Conservation (phyloP, 306 rosid genomes). For the Quercus robur region DNA sequence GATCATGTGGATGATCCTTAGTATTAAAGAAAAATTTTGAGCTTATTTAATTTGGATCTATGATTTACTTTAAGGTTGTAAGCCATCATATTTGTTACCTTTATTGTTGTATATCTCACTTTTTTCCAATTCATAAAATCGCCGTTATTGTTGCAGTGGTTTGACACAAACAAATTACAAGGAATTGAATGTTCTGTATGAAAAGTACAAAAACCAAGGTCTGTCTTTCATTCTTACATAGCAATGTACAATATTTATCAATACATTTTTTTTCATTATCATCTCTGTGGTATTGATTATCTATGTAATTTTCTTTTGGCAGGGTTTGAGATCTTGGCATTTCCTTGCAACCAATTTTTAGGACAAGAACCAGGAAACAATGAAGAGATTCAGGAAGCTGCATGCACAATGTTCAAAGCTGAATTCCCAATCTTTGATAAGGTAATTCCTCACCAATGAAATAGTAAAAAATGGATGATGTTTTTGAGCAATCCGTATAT, state of each 20-base stretch:
- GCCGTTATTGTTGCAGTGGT: constrained; percentile 54
- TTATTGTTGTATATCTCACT: background rate
- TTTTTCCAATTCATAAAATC: background rate
- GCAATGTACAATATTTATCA: background rate
- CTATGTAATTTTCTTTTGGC: background rate
- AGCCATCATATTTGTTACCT: background rate
- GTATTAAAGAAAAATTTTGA: background rate
- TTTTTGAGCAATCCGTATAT: background rate
- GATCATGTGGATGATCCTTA: background rate
- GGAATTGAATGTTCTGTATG: constrained; percentile 63
- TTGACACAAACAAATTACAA: constrained; percentile 82
- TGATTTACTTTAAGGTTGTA: background rate
- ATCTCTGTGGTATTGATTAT: background rate
- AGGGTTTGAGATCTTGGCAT: constrained; percentile 92
- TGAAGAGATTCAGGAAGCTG: constrained; percentile 71
- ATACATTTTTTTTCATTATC: background rate
- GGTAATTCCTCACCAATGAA: constrained; percentile 43
- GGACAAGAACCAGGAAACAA: constrained; percentile 86
- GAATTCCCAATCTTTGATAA: constrained; percentile 86
- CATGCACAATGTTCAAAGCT: constrained; percentile 79
- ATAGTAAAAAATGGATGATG: background rate
- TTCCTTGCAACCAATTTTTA: constrained; percentile 94
- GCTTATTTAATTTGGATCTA: background rate
- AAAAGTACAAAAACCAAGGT: constrained; percentile 82
- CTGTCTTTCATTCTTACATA: constrained; percentile 3